A percentile compares a stretch with the other conserved stretches of the same genome.
Evolutionary conservation across 306 rosid genomes (phyloP).

Genomic region (Lotus japonicus): DNA sequence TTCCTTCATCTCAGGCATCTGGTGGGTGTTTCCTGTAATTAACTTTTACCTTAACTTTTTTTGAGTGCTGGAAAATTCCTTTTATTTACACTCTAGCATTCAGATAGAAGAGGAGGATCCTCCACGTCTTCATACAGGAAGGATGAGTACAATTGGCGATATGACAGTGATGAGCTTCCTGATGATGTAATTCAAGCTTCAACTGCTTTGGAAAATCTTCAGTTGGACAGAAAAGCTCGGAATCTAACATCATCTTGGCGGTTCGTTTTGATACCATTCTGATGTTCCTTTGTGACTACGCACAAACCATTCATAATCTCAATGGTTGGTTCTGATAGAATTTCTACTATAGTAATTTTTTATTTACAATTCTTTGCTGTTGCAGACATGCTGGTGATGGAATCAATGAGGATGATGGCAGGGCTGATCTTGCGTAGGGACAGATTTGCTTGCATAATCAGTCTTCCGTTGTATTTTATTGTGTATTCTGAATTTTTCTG

Average conservation of each 20-base stretch:
- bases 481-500: slow-evolving; percentile 25
- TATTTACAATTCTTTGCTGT: neutral
- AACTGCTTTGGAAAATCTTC: slow-evolving; percentile 87
- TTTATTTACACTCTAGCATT: slow-evolving; percentile 42
- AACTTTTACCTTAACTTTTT: neutral
- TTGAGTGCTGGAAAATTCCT: slow-evolving; percentile 25
- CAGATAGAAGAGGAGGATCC: slow-evolving; percentile 96
- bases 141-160: slow-evolving; percentile 96
- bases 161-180: slow-evolving; percentile 72
- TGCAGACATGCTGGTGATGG: slow-evolving; percentile 89
- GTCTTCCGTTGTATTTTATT: slow-evolving; percentile 39
- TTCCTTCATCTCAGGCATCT: slow-evolving; percentile 74
- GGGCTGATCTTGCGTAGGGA: slow-evolving; percentile 69
- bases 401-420: slow-evolving; percentile 58
- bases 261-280: slow-evolving; percentile 43
- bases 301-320: neutral
- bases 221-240: slow-evolving; percentile 93
- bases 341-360: neutral
- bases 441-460: slow-evolving; percentile 14
- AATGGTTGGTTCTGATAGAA: neutral
- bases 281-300: neutral
- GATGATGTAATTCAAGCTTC: slow-evolving; percentile 88
- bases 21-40: slow-evolving; percentile 53
- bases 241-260: slow-evolving; percentile 98
- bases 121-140: slow-evolving; percentile 74